These are phyloP conservation scores for Wickerhamiella vanderwaltii DNA, from an alignment of 805 yeast species.

Conservation along the genomic window DNA sequence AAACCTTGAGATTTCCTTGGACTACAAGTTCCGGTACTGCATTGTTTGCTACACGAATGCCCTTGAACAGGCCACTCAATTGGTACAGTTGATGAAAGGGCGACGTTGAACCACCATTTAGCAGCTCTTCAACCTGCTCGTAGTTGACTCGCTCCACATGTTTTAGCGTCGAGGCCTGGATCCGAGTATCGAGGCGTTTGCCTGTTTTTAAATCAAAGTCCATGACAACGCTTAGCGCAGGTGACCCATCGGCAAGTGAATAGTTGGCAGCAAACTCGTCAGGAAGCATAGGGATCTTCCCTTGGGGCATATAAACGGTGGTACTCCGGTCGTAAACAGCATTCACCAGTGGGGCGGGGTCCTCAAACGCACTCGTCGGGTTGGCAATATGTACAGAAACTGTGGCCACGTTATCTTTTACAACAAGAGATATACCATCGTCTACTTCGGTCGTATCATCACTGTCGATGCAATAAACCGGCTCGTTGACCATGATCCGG, in stretches of 20 bases:
- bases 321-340: constrained; percentile 50
- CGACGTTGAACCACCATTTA: constrained; percentile 22
- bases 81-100: constrained; percentile 13
- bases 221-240: constrained; percentile 33
- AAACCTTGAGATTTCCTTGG: not conserved
- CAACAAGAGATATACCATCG: constrained; percentile 66
- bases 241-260: not conserved
- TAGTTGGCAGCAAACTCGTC: constrained; percentile 32
- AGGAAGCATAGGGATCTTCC: constrained; percentile 61
- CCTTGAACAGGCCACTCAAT: constrained; percentile 26
- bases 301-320: constrained; percentile 65
- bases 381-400: constrained; percentile 75
- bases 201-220: constrained; percentile 24
- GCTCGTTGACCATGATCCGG: constrained; percentile 12
- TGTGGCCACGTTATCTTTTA: constrained; percentile 20
- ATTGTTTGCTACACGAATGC: constrained; percentile 24
- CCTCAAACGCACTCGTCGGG: constrained; percentile 53
- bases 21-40: not conserved
- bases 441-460: constrained; percentile 79
- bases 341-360: constrained; percentile 29
- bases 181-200: constrained; percentile 18
- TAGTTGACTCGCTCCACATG: constrained; percentile 51
- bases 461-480: constrained; percentile 71
- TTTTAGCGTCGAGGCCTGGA: constrained; percentile 34
- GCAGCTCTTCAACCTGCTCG: constrained; percentile 42